Evolutionary conservation across 2,329 filamentous ascomycete genomes (phyloP).

Genomic region (Endoconidiophora laricicola): DNA sequence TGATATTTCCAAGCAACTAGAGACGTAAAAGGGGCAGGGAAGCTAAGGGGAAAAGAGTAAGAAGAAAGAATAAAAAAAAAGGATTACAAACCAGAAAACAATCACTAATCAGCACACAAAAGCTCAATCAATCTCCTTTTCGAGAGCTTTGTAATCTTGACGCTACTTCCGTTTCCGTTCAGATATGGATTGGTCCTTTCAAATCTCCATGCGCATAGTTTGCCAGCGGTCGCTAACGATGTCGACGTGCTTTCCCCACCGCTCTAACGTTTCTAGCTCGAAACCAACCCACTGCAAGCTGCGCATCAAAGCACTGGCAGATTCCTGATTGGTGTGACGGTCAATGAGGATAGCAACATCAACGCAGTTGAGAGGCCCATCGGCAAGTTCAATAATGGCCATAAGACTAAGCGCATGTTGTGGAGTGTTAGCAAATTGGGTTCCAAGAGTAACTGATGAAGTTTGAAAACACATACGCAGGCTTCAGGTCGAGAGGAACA

Average conservation of each 20-base stretch:
- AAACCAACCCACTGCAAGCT: conserved; percentile 91
- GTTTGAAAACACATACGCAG: conserved; percentile 45
- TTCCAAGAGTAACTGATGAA: background rate
- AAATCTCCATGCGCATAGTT: conserved; percentile 79
- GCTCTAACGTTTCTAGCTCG: conserved; percentile 61
- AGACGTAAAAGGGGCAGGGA: background rate
- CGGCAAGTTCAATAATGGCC: conserved; percentile 76
- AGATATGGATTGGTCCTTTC: conserved; percentile 15
- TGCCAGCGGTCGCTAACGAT: conserved; percentile 66
- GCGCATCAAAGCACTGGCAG: conserved; percentile 53
- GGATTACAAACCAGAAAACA: no score
- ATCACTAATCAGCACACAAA: no score
- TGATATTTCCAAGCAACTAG: background rate
- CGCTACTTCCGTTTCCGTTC: no score
- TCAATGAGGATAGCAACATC: conserved; percentile 71
- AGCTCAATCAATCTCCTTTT: no score
- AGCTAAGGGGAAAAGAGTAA: background rate
- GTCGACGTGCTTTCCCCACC: conserved; percentile 49
- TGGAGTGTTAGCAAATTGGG: conserved; percentile 18
- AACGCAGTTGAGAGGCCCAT: conserved; percentile 56
- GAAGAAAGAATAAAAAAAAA: no score
- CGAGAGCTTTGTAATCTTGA: no score
- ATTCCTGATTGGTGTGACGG: conserved; percentile 44
- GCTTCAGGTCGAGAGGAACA: conserved; percentile 64
- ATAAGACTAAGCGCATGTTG: conserved; percentile 44